Evolutionary conservation across 1,139 yeast genomes (phyloP).

Genomic region (Candida sanyaensis): DNA sequence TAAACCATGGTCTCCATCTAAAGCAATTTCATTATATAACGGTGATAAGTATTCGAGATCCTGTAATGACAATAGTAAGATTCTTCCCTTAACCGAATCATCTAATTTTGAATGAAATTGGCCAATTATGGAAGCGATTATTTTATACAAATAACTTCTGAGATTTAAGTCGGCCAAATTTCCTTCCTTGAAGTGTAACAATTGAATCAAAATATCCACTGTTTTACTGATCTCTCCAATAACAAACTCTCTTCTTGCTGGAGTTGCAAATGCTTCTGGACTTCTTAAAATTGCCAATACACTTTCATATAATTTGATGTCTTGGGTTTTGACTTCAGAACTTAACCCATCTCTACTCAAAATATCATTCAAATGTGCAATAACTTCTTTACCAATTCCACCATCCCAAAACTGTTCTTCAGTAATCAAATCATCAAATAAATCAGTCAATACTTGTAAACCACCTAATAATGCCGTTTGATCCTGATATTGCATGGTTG

Average conservation of each 20-base stretch:
- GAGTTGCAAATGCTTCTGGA: constrained; percentile 47
- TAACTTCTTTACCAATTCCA: constrained; percentile 59
- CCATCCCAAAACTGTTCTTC: constrained; percentile 85
- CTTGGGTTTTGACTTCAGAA: constrained; percentile 47
- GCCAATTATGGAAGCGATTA: constrained; percentile 30
- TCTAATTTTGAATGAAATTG: constrained; percentile 33
- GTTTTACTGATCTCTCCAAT: constrained; percentile 26
- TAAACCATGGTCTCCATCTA: constrained; percentile 8
- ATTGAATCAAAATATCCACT: constrained; percentile 19
- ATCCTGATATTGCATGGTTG: constrained; percentile 32
- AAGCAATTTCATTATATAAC: constrained; percentile 16
- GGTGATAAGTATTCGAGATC: constrained; percentile 24
- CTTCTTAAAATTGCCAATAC: constrained; percentile 55
- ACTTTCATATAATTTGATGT: constrained; percentile 53
- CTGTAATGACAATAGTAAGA: constrained; percentile 18
- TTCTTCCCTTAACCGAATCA: constrained; percentile 17
- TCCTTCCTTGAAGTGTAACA: constrained; percentile 19
- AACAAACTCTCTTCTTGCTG: constrained; percentile 32
- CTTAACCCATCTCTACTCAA: constrained; percentile 30
- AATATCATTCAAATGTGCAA: constrained; percentile 47
- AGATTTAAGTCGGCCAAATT: constrained; percentile 23
- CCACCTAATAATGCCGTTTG: constrained; percentile 58
- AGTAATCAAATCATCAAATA: constrained; percentile 81
- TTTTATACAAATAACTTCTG: constrained; percentile 31
- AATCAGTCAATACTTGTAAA: constrained; percentile 67